A percentile compares a stretch with the other conserved stretches of the same genome.
Conservation (phyloP, 2,329 filamentous ascomycete genomes). For the Penicillium occitanis region DNA sequence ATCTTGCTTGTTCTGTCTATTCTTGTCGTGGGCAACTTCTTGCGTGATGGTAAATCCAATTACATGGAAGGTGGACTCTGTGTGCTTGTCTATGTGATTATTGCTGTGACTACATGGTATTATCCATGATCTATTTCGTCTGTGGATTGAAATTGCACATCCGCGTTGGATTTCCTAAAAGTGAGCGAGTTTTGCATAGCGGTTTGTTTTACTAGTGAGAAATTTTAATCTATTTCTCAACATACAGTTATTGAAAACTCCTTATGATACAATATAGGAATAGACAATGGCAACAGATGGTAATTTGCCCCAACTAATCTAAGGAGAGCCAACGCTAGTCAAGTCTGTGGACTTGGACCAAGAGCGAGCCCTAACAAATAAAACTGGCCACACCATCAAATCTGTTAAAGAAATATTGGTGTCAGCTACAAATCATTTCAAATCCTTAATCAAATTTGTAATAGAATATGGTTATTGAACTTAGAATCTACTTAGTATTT, state of each 20-base stretch:
- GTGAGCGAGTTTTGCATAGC: not conserved
- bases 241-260: not conserved
- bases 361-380: not conserved
- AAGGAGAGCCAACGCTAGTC: not conserved
- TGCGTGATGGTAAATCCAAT: slow-evolving; percentile 84
- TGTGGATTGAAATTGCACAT: not conserved
- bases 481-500: no score
- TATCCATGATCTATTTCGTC: slow-evolving; percentile 47
- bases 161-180: not conserved
- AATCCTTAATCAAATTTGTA: no score
- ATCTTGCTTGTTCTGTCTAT: slow-evolving; percentile 79
- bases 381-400: not conserved
- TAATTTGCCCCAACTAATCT: not conserved
- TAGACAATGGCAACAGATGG: not conserved
- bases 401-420: not conserved
- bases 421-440: no score
- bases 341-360: not conserved
- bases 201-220: not conserved
- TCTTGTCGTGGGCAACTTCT: slow-evolving; percentile 81
- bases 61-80: slow-evolving; percentile 85
- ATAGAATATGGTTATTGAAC: no score
- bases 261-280: not conserved
- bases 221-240: not conserved
- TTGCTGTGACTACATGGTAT: slow-evolving; percentile 62
- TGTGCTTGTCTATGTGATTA: slow-evolving; percentile 64